phyloP scores from a whole-genome alignment of 139 green algal genomes.

The Micromonas pusilla region DNA sequence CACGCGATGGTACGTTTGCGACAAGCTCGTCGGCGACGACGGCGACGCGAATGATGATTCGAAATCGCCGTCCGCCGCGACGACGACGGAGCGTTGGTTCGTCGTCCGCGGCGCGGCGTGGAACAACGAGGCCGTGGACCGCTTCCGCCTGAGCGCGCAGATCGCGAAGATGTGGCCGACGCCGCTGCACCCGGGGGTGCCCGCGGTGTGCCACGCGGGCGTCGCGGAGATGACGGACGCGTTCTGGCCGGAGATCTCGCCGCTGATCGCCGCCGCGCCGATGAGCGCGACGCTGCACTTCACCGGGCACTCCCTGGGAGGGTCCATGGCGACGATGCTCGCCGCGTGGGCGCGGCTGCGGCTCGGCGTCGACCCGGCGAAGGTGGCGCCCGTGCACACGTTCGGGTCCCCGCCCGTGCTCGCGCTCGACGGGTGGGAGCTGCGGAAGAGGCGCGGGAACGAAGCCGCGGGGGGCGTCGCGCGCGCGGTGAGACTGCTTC shows the following conservation, averaged over 20 bases:
- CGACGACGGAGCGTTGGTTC: not conserved
- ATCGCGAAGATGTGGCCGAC: slow-evolving; percentile 15
- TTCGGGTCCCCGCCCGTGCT: slow-evolving; percentile 13
- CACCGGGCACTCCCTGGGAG: slow-evolving; percentile 7
- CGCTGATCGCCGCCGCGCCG: not conserved
- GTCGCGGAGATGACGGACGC: slow-evolving; percentile 20
- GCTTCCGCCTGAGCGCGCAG: not conserved
- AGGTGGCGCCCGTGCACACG: not conserved
- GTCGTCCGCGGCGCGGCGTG: slow-evolving; percentile 12
- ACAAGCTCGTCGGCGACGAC: not conserved
- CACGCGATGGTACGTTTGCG: not conserved
- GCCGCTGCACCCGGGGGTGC: not conserved
- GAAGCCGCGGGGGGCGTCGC: not conserved
- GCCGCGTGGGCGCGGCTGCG: not conserved
- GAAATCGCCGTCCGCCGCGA: too few species aligned
- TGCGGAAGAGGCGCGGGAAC: too few species aligned
- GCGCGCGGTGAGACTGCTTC: too few species aligned
- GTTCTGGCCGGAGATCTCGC: slow-evolving; percentile 5
- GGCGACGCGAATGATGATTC: too few species aligned
- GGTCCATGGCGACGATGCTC: slow-evolving; percentile 12
- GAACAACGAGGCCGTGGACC: slow-evolving; percentile 5
- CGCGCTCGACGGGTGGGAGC: not conserved
- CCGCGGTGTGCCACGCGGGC: not conserved
- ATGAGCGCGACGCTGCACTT: not conserved
- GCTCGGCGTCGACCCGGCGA: not conserved